phyloP scores from a whole-genome alignment of 2,329 filamentous ascomycete genomes.

The Domatiomyces globalis region DNA sequence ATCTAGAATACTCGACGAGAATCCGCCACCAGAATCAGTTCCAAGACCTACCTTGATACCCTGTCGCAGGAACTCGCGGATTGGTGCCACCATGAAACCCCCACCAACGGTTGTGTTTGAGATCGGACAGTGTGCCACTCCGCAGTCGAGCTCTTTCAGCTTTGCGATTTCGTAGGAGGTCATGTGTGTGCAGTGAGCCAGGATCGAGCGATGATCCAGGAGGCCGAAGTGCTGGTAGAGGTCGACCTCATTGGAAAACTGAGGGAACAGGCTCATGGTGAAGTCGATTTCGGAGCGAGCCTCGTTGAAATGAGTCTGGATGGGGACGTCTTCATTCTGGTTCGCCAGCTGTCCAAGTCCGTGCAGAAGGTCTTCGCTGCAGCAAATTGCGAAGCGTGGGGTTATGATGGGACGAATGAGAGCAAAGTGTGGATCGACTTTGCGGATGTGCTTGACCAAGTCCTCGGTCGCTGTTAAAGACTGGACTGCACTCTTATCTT shows the following conservation, averaged over 20 bases:
- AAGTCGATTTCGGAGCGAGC: slow-evolving; percentile 42
- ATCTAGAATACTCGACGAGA: slow-evolving; percentile 42
- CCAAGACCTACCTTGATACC: slow-evolving; percentile 48
- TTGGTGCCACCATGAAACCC: slow-evolving; percentile 45
- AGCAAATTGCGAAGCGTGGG: slow-evolving; percentile 45
- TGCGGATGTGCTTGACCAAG: slow-evolving; percentile 27
- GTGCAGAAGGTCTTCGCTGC: slow-evolving; percentile 36
- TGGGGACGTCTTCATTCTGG: slow-evolving; percentile 33
- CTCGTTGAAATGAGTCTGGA: slow-evolving; percentile 53
- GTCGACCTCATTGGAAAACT: slow-evolving; percentile 41
- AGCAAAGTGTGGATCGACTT: slow-evolving; percentile 29
- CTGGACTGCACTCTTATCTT: slow-evolving; percentile 16
- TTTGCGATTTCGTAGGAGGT: slow-evolving; percentile 36
- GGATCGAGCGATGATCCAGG: slow-evolving; percentile 38
- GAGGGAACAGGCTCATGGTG: slow-evolving; percentile 39
- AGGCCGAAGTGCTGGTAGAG: slow-evolving; percentile 42
- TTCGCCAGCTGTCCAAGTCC: slow-evolving; percentile 40
- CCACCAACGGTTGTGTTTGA: slow-evolving; percentile 46
- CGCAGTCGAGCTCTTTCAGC: slow-evolving; percentile 33
- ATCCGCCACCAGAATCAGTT: slow-evolving; percentile 47
- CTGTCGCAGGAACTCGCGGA: slow-evolving; percentile 37
- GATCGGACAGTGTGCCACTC: slow-evolving; percentile 46
- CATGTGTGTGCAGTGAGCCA: slow-evolving; percentile 51
- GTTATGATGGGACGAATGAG: slow-evolving; percentile 37
- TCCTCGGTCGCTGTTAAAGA: slow-evolving; percentile 15